These are phyloP conservation scores for Excoecaria cochinchinensis DNA, from an alignment of 345 rosid species.

Conservation along the genomic window DNA sequence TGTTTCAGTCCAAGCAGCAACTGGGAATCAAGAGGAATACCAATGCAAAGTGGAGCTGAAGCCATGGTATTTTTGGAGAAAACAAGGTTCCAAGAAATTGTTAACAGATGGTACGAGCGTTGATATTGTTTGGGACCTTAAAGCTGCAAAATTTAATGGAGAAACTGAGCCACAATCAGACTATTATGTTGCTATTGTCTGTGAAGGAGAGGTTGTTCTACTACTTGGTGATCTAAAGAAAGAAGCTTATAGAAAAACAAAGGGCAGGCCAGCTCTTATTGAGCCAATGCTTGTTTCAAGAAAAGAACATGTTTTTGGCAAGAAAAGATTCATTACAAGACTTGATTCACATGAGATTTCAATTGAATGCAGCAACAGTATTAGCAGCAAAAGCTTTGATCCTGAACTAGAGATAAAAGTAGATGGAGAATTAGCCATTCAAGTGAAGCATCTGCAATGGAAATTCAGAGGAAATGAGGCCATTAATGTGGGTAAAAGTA, in stretches of 20 bases:
- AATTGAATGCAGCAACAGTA: constrained; percentile 31
- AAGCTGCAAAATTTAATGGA: constrained; percentile 49
- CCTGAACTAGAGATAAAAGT: constrained; percentile 46
- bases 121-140: constrained; percentile 54
- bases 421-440: constrained; percentile 43
- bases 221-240: constrained; percentile 48
- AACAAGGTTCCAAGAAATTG: constrained; percentile 55
- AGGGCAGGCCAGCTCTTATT: constrained; percentile 51
- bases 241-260: constrained; percentile 43
- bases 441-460: constrained; percentile 55
- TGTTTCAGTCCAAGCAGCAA: constrained; percentile 43
- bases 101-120: constrained; percentile 34
- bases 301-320: constrained; percentile 52
- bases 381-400: constrained; percentile 27
- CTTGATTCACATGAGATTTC: constrained; percentile 44
- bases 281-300: constrained; percentile 50
- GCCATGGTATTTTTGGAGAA: constrained; percentile 64
- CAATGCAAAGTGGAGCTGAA: constrained; percentile 49
- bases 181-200: constrained; percentile 54
- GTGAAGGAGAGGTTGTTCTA: constrained; percentile 54
- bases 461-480: constrained; percentile 57
- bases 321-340: constrained; percentile 46
- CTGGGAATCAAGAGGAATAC: constrained; percentile 17
- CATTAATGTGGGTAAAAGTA: constrained; percentile 28
- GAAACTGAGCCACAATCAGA: constrained; percentile 51